Base-by-base conservation (phyloP, 257 asterid species). In the Gardenia jasminoides region DNA sequence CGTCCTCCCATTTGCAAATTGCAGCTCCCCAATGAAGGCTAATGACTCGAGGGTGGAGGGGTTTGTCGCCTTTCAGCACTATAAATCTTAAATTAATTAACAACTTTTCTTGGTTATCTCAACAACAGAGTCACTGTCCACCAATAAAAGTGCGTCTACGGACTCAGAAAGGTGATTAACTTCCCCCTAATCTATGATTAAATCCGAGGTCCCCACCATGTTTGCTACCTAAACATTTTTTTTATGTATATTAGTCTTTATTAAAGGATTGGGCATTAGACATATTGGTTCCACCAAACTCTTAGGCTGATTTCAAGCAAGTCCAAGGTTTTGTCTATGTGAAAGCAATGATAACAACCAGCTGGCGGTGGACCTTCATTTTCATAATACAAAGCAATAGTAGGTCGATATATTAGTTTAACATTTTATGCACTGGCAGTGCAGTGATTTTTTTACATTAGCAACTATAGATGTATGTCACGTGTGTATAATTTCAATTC, bases 131-230 rank as follows among this genome's bases (percentile, higher is more conserved):
- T 62, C 81, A 64, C 74, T 70, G 62, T 79, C 75, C 26, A 43
- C 86, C 84, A 85, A 82, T 85, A 80, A 82, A 68, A 62, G 11
- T 70, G 61, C 13, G 81, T 82, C 84, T 52, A 82, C 88, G 88
- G 88, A 85, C 88, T 69, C 84, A 67, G 66, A 74, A 66, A 77
- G 28, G 59, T 39, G 62, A 80, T 85, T 69, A 85, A 83, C 76
- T 58, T 33, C 24, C 67, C 56, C 56, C 64, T 80, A 84, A 85
- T 85, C 81, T 59, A 31, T 80, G 74, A 82, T 77, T 80, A 85
- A 85, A 76, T 84, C 88, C 88, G 88, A n/a, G 80, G 85, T 79
- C 85, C 87, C 85, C 82, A 81, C 85, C 83, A 81, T 76, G 82
- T 79, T 76, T 81, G 61, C 68, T 74, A 82, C 86, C 84, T 74